A percentile compares a stretch with the other conserved stretches of the same genome.
These are phyloP conservation scores for Gnetum montanum DNA, from an alignment of 75 land plant species.

Conservation along the genomic window DNA sequence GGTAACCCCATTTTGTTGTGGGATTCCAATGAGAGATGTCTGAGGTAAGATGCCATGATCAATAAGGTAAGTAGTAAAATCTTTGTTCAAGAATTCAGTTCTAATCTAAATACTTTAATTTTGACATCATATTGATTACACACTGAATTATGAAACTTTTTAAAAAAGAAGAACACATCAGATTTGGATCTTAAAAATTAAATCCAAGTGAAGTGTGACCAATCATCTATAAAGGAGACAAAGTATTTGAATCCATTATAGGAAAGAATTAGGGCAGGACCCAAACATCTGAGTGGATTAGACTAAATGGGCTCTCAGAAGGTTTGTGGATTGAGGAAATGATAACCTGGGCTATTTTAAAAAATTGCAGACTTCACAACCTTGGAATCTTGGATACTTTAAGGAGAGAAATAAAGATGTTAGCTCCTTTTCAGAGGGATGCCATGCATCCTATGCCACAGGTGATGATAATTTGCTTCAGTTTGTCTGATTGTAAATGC, in stretches of 20 bases:
- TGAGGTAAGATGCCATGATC: background rate
- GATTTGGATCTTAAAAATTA: background rate
- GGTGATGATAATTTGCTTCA: too few relatives aligned
- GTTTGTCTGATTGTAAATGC: too few relatives aligned
- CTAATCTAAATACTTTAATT: background rate
- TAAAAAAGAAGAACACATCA: background rate
- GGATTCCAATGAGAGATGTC: background rate
- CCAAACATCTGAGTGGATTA: background rate
- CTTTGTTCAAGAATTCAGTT: background rate
- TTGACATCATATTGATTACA: background rate
- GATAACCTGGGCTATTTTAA: background rate
- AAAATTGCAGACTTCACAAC: background rate
- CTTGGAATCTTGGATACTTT: background rate
- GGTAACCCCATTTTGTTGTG: too few relatives aligned
- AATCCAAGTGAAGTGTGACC: background rate
- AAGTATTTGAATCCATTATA: too few relatives aligned
- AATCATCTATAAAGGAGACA: too few relatives aligned
- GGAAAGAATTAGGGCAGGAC: background rate
- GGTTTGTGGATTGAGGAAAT: background rate
- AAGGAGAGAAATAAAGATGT: background rate
- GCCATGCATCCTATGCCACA: background rate
- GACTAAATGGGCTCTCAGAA: background rate
- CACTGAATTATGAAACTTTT: background rate
- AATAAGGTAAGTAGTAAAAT: background rate
- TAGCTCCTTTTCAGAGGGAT: background rate